Base-by-base conservation (phyloP, 331 rosid genomes). In the Rosa hybrid region DNA sequence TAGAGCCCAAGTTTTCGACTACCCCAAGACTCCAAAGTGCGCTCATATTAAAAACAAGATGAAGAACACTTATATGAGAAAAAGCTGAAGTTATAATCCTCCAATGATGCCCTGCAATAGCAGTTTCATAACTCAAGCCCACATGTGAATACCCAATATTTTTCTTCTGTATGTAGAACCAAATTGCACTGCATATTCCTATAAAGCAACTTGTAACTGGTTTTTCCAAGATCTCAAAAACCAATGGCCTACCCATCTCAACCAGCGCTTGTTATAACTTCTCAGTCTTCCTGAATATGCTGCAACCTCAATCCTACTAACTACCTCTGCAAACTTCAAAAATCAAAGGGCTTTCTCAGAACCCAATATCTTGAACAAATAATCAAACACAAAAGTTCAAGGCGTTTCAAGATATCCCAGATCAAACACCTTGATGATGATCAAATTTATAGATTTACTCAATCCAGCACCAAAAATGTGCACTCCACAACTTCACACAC, bases 21-120 rank as follows among this genome's bases (percentile, higher is more conserved):
- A 84, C 90, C 46, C 98, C 98, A 80, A 95, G 99, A 82, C 98
- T 93, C 98, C 99, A 95, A 76, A 95, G 96, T 11, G 99, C 99
- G 80, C 96, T 95, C 98, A 95, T 95, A 39, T 95, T 95, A 79
- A 95, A 95, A 71, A 91, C 99, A 82, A 95, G 92, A 86, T 95
- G 99, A 85, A 95, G 82, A 76, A 91, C 86, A 86, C 99, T 95
- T 8, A 95, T 86, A 84, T 95, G 98, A 4, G 99, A 95, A 76
- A 95, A 91, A 2, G 97, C 93, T 12, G 98, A 91, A 50, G 99
- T 93, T 83, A 91, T 90, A 76, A 93, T 90, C 89, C 99, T 91
- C 99, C 98, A 95, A 77, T 93, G 85, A 72, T 95, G 97, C 70
- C 99, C 98, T 82, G 90, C 99, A 12, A 92, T 65, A 50, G 98